Evolutionary conservation across 495 filamentous ascomycete genomes (phyloP).

Genomic region (Neurospora africana): DNA sequence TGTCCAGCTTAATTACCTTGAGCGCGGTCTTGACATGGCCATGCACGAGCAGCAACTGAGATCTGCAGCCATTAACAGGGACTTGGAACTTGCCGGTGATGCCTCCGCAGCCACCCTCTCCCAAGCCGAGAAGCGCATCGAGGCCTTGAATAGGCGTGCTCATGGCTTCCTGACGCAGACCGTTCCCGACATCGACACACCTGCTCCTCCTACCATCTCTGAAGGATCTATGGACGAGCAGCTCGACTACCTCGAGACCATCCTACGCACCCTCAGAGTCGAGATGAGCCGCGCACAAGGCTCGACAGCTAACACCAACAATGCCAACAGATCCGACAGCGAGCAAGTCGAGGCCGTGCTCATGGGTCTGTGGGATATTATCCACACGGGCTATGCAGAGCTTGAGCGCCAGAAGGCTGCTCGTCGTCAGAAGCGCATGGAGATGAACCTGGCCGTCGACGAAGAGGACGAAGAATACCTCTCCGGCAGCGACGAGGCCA

Average conservation of each 20-base stretch:
- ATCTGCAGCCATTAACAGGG: conserved; percentile 3
- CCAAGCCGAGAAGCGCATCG: conserved; percentile 20
- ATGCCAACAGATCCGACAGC: conserved; percentile 26
- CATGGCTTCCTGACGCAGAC: conserved; percentile 20
- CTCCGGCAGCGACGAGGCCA: conserved; percentile 38
- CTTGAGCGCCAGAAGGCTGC: conserved; percentile 42
- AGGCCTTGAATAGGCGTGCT: conserved; percentile 23
- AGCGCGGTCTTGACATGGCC: conserved; percentile 23
- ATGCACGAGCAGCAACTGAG: conserved; percentile 16
- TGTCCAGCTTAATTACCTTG: conserved; percentile 32
- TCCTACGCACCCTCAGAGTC: conserved; percentile 19
- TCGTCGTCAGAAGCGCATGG: conserved; percentile 33
- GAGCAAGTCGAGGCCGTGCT: conserved; percentile 52
- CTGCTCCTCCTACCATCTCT: conserved; percentile 17
- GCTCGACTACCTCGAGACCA: conserved; percentile 30
- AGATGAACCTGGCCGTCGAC: conserved; percentile 25
- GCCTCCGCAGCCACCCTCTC: conserved; percentile 8
- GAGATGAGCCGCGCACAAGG: conserved; percentile 24
- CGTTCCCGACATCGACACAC: conserved; percentile 11
- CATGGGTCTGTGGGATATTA: conserved; percentile 61
- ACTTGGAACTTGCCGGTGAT: conserved; percentile 8
- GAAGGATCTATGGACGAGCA: conserved; percentile 25
- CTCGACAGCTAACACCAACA: conserved; percentile 8
- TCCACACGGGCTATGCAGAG: conserved; percentile 52
- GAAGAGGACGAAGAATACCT: conserved; percentile 37